Conservation (phyloP, 768 basidiomycete genomes). For the Strobilomyces dryophilus region DNA sequence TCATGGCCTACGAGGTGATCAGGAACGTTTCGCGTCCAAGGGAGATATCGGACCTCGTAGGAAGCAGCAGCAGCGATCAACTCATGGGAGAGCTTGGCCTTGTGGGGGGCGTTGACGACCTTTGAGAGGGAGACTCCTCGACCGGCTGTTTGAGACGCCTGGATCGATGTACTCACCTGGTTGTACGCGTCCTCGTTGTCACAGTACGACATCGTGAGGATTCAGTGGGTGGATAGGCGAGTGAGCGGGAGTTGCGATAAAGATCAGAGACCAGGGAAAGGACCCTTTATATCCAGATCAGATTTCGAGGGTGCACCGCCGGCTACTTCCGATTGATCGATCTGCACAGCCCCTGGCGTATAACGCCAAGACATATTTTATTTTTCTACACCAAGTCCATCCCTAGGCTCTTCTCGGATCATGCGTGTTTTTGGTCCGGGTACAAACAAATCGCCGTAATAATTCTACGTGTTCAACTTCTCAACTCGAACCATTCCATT, state of each 20-base stretch:
- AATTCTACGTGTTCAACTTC: too few species aligned
- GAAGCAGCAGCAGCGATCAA: slow-evolving; percentile 63
- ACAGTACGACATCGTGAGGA: slow-evolving; percentile 6
- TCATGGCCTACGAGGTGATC: slow-evolving; percentile 46
- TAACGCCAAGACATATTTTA: too few species aligned
- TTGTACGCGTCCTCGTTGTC: slow-evolving; percentile 12
- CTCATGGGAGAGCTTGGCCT: slow-evolving; percentile 61
- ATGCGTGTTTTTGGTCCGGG: too few species aligned
- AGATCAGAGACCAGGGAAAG: slow-evolving; percentile 1
- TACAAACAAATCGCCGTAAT: too few species aligned
- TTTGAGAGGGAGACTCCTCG: slow-evolving; percentile 19
- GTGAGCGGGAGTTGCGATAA: slow-evolving; percentile 1
- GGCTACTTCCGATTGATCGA: not conserved
- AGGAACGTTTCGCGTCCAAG: not conserved
- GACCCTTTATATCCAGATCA: slow-evolving; percentile 15
- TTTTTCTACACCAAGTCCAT: too few species aligned
- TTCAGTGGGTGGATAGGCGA: not conserved
- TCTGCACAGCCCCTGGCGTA: too few species aligned
- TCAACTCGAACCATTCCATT: too few species aligned
- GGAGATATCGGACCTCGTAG: slow-evolving; percentile 44
- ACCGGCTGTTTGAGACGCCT: not conserved
- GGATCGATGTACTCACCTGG: slow-evolving; percentile 11
- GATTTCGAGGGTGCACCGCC: not conserved
- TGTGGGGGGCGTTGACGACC: slow-evolving; percentile 48
- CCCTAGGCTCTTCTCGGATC: too few species aligned